Percentiles rank a stretch among this genome's conserved stretches.
These are phyloP conservation scores for Candida sp. DNA, from an alignment of 1,139 yeast genomes.

Conservation along the genomic window DNA sequence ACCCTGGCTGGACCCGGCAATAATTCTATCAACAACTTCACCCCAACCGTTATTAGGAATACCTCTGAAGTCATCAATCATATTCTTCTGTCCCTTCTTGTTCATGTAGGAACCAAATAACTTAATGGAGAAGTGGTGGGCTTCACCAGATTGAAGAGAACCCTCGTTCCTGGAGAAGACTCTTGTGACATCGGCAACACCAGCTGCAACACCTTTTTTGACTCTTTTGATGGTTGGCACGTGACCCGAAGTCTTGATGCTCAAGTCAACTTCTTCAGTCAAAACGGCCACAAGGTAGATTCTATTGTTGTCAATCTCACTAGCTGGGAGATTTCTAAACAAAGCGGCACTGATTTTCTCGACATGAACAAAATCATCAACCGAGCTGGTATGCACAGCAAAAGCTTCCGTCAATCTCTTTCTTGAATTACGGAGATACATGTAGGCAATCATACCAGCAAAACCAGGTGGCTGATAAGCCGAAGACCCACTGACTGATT, in stretches of 20 bases:
- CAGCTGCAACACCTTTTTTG: constrained; percentile 87
- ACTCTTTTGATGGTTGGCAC: constrained; percentile 45
- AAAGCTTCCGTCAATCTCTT: constrained; percentile 81
- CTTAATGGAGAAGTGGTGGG: constrained; percentile 74
- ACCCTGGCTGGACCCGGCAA: constrained; percentile 77
- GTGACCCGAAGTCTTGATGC: constrained; percentile 23
- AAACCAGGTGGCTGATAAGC: constrained; percentile 70
- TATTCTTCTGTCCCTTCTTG: constrained; percentile 30
- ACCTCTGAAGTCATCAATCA: constrained; percentile 24
- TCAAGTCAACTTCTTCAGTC: constrained; percentile 59
- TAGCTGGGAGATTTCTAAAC: constrained; percentile 78
- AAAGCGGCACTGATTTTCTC: constrained; percentile 80
- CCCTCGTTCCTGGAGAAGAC: constrained; percentile 73
- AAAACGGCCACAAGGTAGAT: constrained; percentile 72
- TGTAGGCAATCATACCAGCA: constrained; percentile 71
- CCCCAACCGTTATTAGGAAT: constrained; percentile 84
- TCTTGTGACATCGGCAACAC: constrained; percentile 85
- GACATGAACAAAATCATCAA: constrained; percentile 60
- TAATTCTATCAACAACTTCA: constrained; percentile 78
- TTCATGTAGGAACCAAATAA: constrained; percentile 71
- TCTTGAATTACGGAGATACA: constrained; percentile 70
- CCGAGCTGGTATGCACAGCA: constrained; percentile 65
- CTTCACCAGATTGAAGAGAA: constrained; percentile 59
- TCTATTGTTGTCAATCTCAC: constrained; percentile 63
- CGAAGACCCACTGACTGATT: constrained; percentile 68